Base-by-base conservation (phyloP, 352 stramenopile genomes). In the Globisporangium megalacanthum region DNA sequence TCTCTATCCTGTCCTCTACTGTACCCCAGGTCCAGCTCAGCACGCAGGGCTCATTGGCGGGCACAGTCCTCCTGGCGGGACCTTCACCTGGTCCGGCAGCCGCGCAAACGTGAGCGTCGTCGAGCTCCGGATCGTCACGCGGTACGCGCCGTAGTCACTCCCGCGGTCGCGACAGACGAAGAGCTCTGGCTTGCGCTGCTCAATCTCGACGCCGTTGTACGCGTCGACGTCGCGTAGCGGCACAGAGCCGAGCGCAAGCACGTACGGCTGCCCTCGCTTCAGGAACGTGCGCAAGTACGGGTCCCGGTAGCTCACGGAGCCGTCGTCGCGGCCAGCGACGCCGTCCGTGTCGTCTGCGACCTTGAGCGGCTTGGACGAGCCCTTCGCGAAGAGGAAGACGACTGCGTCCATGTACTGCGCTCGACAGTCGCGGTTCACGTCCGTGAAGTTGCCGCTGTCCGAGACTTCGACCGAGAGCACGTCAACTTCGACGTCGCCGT, bases 371-470 rank as follows among this genome's bases (percentile, higher is more conserved):
- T 57, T 64, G 8, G 56, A 52, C 20, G 73, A 54, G 45, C 60
- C 67, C 1, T 77, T 56, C 2, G 58, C 50, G 54, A 81, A 91
- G 41, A 91, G 66, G 51, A 76, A 88, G 22, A 91, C 58, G 36
- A 83, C 69, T 0, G 78, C 56, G 58, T 91, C 78, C 15, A 88
- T 52, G 61, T 89, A 91, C 7, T 61, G 65, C 19, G 71, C 70
- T 14, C 60, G 61, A 56, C 80, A 91, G 61, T 89, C 80, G n/a
- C 60, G 47, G 58, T 91, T 91, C 17, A 91, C 46, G 52, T 91
- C 80, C 4, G 62, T 54, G 53, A 69, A 91, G 17, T 63, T 69
- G 29, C 56, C 56, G 54, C 79, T 68, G 52, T 89, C 75, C 17
- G 74, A 75, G 25, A 88, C 66, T 55, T 91, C 80, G 36, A 72